Conservation (phyloP, 2,329 filamentous ascomycete species). For the Calonectria hawksworthii region DNA sequence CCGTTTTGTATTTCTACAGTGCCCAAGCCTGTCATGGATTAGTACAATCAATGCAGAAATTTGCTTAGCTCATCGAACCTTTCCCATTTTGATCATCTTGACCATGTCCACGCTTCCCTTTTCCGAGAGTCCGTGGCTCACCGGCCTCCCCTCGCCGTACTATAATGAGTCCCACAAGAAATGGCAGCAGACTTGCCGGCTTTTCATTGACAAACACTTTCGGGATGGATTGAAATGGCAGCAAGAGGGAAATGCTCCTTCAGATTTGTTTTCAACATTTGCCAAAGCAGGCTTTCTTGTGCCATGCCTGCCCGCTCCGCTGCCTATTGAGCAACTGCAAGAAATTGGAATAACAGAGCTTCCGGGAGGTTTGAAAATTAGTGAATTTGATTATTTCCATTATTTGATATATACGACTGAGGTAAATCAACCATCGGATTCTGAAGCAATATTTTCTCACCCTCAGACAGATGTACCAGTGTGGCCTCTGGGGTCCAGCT, state of each 20-base stretch:
- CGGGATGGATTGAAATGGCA: background rate
- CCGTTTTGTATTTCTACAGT: background rate
- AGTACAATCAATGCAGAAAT: background rate
- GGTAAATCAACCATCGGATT: background rate
- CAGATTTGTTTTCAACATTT: background rate
- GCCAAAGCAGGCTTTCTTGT: constrained; percentile 4
- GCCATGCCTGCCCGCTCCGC: constrained; percentile 1
- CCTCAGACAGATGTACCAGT: background rate
- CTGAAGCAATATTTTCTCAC: background rate
- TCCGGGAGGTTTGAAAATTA: background rate
- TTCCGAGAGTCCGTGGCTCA: background rate
- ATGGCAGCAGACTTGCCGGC: background rate
- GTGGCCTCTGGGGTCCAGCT: constrained; percentile 4
- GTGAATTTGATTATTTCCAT: constrained; percentile 6
- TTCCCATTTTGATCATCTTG: background rate
- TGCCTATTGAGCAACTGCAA: background rate
- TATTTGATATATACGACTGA: background rate
- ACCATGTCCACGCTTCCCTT: background rate
- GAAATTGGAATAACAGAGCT: background rate
- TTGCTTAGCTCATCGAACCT: background rate
- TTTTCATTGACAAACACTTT: background rate
- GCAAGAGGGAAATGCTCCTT: background rate
- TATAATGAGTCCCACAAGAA: background rate
- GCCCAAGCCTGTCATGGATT: background rate
- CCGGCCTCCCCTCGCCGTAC: constrained; percentile 5